These are phyloP conservation scores for Cladosporium sp. DNA, from an alignment of 2,329 filamentous ascomycete genomes.

Conservation along the genomic window DNA sequence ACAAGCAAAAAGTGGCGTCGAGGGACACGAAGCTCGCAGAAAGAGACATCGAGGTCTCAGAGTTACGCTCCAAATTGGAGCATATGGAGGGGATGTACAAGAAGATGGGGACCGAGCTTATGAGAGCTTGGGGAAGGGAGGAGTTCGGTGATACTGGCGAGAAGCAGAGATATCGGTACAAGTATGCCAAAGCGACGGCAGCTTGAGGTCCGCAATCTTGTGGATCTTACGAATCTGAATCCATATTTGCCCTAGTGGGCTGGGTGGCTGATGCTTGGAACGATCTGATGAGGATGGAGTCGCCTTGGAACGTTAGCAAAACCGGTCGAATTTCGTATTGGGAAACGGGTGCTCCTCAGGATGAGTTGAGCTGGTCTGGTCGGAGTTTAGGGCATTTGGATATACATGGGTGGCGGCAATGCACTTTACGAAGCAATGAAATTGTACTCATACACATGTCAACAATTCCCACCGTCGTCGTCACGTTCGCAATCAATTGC, in stretches of 20 bases:
- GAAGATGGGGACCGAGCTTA: conserved; percentile 50
- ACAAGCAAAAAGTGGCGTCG: not conserved
- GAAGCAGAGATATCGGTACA: conserved; percentile 33
- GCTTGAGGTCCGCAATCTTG: not conserved
- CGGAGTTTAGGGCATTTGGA: not conserved
- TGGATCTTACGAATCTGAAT: not conserved
- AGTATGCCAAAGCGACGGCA: conserved; percentile 18
- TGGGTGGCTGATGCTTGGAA: not conserved
- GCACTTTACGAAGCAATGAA: not conserved
- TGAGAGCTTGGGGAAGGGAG: conserved; percentile 75
- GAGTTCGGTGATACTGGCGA: conserved; percentile 29
- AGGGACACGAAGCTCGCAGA: conserved; percentile 17
- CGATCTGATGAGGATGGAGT: not conserved
- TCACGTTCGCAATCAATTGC: not conserved
- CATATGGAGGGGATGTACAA: conserved; percentile 28
- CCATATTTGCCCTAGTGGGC: no score
- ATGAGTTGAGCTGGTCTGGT: conserved; percentile 5
- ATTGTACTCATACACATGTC: not conserved
- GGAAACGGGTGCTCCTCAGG: not conserved
- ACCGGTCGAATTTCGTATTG: not conserved
- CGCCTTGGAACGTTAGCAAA: not conserved
- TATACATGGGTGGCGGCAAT: no score
- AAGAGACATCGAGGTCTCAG: conserved; percentile 20
- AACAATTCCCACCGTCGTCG: not conserved
- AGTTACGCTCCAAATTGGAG: conserved; percentile 19